Evolutionary conservation across 129 eudicot genomes (phyloP).

Genomic region (Centaurea solstitialis): DNA sequence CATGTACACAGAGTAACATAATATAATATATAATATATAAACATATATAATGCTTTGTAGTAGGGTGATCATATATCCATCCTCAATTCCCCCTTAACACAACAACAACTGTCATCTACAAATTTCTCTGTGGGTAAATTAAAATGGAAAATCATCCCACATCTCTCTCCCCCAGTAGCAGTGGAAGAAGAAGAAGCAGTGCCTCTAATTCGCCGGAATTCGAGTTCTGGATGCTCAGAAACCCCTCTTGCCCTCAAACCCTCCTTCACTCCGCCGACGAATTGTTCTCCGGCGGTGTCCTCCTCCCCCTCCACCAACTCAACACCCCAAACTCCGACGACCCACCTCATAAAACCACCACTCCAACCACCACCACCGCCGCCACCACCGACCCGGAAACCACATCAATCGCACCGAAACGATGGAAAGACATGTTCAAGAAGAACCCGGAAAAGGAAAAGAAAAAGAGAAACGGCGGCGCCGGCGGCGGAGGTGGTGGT

Average conservation of each 20-base stretch:
- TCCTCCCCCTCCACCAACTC: conserved; percentile 52
- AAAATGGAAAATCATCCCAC: conserved; percentile 43
- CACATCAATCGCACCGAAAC: conserved; percentile 39
- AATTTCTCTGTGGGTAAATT: neutral
- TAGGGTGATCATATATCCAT: neutral
- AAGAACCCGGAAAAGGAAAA: conserved; percentile 29
- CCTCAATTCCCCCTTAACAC: conserved; percentile 4
- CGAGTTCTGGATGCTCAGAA: conserved; percentile 52
- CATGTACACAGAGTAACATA: neutral
- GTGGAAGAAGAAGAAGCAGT: conserved; percentile 14
- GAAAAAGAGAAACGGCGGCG: conserved; percentile 30
- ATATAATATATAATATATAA: neutral
- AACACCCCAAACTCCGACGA: conserved; percentile 16
- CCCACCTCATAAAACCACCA: conserved; percentile 17
- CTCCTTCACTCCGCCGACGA: conserved; percentile 62
- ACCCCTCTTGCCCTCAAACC: conserved; percentile 48
- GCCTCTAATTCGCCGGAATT: conserved; percentile 53
- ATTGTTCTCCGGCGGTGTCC: conserved; percentile 57
- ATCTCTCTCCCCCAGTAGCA: conserved; percentile 29
- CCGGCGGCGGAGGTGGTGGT: conserved; percentile 24
- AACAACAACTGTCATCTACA: conserved; percentile 1
- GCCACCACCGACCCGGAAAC: neutral
- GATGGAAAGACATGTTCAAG: conserved; percentile 67
- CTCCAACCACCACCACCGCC: neutral
- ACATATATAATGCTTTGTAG: neutral